Evolutionary conservation across 768 basidiomycete species (phyloP), one percentile per base, ranked within the genome.

Genomic region (Serpula lacrymans): DNA sequence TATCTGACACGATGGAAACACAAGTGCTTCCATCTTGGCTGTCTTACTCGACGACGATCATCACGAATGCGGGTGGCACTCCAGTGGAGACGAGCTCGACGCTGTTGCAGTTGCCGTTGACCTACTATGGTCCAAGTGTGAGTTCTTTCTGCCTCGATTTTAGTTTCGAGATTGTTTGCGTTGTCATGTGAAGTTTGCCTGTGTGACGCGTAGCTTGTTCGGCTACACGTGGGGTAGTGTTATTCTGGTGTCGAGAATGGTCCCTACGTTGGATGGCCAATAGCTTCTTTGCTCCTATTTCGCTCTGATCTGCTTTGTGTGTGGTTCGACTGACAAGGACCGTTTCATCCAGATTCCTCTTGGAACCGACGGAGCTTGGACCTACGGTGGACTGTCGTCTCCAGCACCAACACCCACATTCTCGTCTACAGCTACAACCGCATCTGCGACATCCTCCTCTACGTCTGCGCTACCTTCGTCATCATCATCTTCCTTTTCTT

Each of bases 41-140:
- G 47, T 77, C 84, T 2, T 67, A 74, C 23, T 65, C 68, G 25
- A 67, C 72, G 23, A 68, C 77, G 13, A 63, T 77, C 22, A 55
- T 80, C 34, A 78, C 77, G 6, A 69, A 78, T 52, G 63, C 67
- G 3, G 67, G 65, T 37, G 84, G 83, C 35, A 61, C 62, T 16
- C 71, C 74, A 24, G 51, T 79, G 40, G 67, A 75, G 34, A 86
- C 83, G 11, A 67, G 70, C 30, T 80, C 78, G 18, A 70, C 64
- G 23, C 64, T 83, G 8, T 51, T 86, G 20, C 77, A 72, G 49
- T 55, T 89, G 36, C 84, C 88, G 28, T 64, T 88, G 49, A 89
- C 88, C 0, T 91, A 90, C 62, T 88, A 76, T 49, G 88, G 88
- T 22, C 86, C 88, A 39, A 81, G 82, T 59, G 87, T 89, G 56